phyloP scores from a whole-genome alignment of 768 basidiomycete genomes.

The Brasilioporus rufonigricans region DNA sequence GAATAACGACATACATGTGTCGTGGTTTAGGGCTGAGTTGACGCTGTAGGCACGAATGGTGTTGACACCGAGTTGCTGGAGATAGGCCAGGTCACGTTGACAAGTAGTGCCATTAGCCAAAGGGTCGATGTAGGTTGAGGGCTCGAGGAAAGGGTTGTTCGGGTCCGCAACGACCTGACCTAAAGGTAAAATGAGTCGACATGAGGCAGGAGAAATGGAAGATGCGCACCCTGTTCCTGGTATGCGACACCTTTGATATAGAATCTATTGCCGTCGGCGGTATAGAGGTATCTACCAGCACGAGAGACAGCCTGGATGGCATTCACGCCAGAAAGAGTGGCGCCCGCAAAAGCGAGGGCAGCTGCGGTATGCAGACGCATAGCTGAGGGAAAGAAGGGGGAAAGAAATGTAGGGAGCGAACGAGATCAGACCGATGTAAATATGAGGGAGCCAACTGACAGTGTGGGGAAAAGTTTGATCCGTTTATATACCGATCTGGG shows the following conservation, averaged over 20 bases:
- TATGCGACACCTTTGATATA: conserved; percentile 89
- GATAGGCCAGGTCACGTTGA: conserved; percentile 73
- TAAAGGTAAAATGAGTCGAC: conserved; percentile 14
- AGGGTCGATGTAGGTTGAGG: conserved; percentile 78
- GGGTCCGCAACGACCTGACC: conserved; percentile 40
- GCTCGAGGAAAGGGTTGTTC: conserved; percentile 66
- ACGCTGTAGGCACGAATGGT: conserved; percentile 86
- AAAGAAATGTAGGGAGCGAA: conserved; percentile 8
- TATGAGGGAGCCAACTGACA: background rate
- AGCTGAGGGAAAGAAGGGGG: conserved; percentile 2
- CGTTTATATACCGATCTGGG: background rate
- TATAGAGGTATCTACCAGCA: conserved; percentile 78
- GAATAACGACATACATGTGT: conserved; percentile 78
- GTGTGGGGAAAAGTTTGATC: background rate
- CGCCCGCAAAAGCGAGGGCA: conserved; percentile 37
- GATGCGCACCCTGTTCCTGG: conserved; percentile 67
- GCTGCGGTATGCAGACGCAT: conserved; percentile 30
- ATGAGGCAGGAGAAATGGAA: background rate
- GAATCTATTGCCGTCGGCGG: conserved; percentile 70
- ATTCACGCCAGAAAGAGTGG: conserved; percentile 48
- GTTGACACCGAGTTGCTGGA: conserved; percentile 77
- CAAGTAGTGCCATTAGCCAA: conserved; percentile 67
- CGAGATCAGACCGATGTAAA: background rate
- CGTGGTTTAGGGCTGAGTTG: conserved; percentile 79
- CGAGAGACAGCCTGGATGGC: conserved; percentile 71